Evolutionary conservation across 2,329 filamentous ascomycete genomes (phyloP).

Genomic region (Fusarium solani-melongenae): DNA sequence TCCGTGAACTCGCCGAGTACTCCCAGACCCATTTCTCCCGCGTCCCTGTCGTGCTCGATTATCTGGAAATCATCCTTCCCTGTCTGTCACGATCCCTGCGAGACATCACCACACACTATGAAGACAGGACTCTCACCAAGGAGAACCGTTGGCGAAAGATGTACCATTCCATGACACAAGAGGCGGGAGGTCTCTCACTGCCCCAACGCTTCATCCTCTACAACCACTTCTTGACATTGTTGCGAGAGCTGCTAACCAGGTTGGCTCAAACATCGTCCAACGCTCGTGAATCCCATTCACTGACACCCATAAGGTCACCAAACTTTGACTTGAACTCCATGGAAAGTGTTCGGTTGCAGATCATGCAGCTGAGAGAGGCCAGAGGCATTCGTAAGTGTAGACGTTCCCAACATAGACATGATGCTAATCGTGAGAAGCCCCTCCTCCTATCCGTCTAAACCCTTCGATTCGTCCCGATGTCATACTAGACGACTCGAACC

Average conservation of each 20-base stretch:
- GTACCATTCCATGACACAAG: slow-evolving; percentile 65
- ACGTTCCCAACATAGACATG: slow-evolving; percentile 1
- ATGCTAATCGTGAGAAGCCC: slow-evolving; percentile 42
- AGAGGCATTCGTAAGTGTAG: slow-evolving; percentile 62
- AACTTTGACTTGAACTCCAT: slow-evolving; percentile 67
- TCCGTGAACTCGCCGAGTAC: slow-evolving; percentile 66
- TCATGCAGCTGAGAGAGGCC: slow-evolving; percentile 64
- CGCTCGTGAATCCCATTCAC: neutral
- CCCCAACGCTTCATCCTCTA: slow-evolving; percentile 66
- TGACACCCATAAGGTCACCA: slow-evolving; percentile 50
- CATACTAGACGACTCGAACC: slow-evolving; percentile 42
- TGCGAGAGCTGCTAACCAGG: slow-evolving; percentile 64
- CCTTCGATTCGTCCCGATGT: slow-evolving; percentile 49
- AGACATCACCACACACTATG: slow-evolving; percentile 64
- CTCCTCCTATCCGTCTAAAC: slow-evolving; percentile 50
- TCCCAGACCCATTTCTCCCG: slow-evolving; percentile 63
- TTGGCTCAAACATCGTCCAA: slow-evolving; percentile 42
- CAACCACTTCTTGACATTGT: slow-evolving; percentile 62
- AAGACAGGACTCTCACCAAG: slow-evolving; percentile 60
- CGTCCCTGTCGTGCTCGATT: slow-evolving; percentile 62
- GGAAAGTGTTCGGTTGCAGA: slow-evolving; percentile 59
- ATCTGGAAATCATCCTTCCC: slow-evolving; percentile 67
- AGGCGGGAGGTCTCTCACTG: slow-evolving; percentile 62
- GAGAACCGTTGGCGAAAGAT: slow-evolving; percentile 68
- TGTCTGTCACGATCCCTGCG: slow-evolving; percentile 63